Base-by-base conservation (phyloP, 495 filamentous ascomycete genomes). In the Polyplosphaeria fusca region DNA sequence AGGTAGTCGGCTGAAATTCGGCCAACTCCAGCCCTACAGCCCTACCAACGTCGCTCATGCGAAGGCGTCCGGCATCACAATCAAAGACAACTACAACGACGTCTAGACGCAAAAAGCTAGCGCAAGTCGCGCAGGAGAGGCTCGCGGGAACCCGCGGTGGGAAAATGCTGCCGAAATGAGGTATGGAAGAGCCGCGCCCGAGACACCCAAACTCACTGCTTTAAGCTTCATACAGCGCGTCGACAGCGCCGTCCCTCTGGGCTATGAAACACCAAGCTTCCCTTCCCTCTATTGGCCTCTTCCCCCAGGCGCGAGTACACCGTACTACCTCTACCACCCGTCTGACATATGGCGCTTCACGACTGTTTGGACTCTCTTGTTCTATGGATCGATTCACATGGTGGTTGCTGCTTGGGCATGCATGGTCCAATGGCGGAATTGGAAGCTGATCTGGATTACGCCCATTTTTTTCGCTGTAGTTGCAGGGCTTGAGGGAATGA, bases 301-400 rank as follows among this genome's bases (percentile, higher is more conserved):
- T 48, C 79, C 81, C 55, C 58, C 78, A 38, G 67, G 70, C 45
- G 71, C 76, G 52, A 70, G 73, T 23, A 67, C 76, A 16, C 72
- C 79, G 22, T 77, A 78, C 57, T 89, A 87, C 54, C 84, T 97
- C 58, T 93, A 91, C 75, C 80, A 87, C 68, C 76, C 86, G 27
- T 60, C 67, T 27, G 90, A 96, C 67, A 88, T 95, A 41, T 96
- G 89, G 89, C 85, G 87, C 47, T 96, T 91, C 69, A 98, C 93
- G 0, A 74, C 95, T 1, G 81, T 83, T 67, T 98, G 93, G 93
- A 96, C 92, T 27, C 70, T 88, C 56, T 77, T 91, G 60, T 74
- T 85, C 60, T 81, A 82, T 69, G 78, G 80, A 58, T 66, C 82
- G 54, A 78, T 87, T 69, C 81, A 95, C 74, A 66, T 89, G 39